Base-by-base conservation (phyloP, 139 green algal species). In the Tetradesmus lagerheimii region DNA sequence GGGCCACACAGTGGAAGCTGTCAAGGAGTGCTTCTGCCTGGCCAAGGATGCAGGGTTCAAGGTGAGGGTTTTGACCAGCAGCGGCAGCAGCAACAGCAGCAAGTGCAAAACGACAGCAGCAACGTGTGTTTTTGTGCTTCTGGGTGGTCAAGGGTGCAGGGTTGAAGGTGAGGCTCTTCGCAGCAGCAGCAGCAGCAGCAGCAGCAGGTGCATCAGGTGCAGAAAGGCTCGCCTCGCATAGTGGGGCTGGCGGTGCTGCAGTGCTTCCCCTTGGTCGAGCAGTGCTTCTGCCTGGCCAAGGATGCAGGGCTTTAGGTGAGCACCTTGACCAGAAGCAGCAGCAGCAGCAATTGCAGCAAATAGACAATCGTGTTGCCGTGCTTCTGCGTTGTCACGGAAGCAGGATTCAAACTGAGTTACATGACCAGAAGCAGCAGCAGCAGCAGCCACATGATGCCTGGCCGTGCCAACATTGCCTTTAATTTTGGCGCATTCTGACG, bases 1-100 rank as follows among this genome's bases (percentile, higher is more conserved):
- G 5, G 93, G 93, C 27, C 93, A 95, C 85, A 95, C 93, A 3
- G 91, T 95, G 27, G 91, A 94, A 39, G 95, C 97, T 1, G 98
- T 99, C 35, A 96, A 97, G 47, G 92, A 98, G 64, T 99, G 98
- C 92, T 99, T 99, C 93, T 93, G 93, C 66, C 92, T 98, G 41
- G 95, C 97, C 39, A 99, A 99, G 93, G 95, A 99, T 83, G 96
- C 97, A 12, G 97, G 97, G 16, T 99, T 99, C 93, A 99, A 99
- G 94, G 96, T 97, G 89, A 0, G 89, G 38, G 3, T 4, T 20
- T 27, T 34, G 62, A n/a, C 11, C 4, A 31, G 74, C 31, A 77
- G 27, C 27, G 9, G 4, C 27, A 77, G 66, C 66, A 77, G 27
- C 27, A 37, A 9, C 66, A 77, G 6, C n/a, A n/a, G n/a, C n/a